Percentiles rank a stretch among this genome's conserved stretches.
Evolutionary conservation across 176 grass and related monocot genomes (phyloP).

Genomic region (Avena eriantha): DNA sequence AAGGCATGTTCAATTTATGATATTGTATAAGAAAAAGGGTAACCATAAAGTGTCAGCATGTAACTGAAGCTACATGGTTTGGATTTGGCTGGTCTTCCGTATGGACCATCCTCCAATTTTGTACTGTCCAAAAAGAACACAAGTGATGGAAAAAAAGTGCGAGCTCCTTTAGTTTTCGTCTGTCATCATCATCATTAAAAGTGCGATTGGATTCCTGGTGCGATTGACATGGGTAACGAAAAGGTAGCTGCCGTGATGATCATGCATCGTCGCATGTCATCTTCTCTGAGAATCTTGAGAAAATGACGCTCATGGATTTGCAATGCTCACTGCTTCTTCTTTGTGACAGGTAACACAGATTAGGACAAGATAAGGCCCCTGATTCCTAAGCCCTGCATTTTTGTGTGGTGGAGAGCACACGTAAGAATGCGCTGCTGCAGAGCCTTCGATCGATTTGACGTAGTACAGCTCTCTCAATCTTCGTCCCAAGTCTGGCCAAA

Average conservation of each 20-base stretch:
- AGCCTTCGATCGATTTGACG: too few relatives aligned
- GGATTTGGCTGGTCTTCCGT: conserved; percentile 18
- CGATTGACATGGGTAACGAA: conserved; percentile 33
- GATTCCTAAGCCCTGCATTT: conserved; percentile 3
- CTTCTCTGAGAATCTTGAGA: conserved; percentile 25
- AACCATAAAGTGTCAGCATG: conserved; percentile 29
- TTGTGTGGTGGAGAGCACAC: neutral
- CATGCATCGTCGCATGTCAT: conserved; percentile 33
- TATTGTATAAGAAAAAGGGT: neutral
- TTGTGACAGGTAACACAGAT: conserved; percentile 19
- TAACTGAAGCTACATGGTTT: conserved; percentile 29
- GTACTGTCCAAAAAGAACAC: conserved; percentile 9
- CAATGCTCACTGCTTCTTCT: conserved; percentile 3
- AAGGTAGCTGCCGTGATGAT: conserved; percentile 5
- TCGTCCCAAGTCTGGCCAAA: too few relatives aligned
- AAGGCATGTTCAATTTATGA: conserved; percentile 13
- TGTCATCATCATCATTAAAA: conserved; percentile 15
- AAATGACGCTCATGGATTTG: conserved; percentile 11
- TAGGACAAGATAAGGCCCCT: conserved; percentile 15
- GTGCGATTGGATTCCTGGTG: neutral
- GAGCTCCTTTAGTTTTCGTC: neutral
- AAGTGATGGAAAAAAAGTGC: neutral
- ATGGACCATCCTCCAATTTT: conserved; percentile 36
- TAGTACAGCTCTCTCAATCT: too few relatives aligned
- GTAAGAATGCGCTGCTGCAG: conserved; percentile 14